Base-by-base conservation (phyloP, 2,329 filamentous ascomycete genomes). In the Paraphoma sp. region DNA sequence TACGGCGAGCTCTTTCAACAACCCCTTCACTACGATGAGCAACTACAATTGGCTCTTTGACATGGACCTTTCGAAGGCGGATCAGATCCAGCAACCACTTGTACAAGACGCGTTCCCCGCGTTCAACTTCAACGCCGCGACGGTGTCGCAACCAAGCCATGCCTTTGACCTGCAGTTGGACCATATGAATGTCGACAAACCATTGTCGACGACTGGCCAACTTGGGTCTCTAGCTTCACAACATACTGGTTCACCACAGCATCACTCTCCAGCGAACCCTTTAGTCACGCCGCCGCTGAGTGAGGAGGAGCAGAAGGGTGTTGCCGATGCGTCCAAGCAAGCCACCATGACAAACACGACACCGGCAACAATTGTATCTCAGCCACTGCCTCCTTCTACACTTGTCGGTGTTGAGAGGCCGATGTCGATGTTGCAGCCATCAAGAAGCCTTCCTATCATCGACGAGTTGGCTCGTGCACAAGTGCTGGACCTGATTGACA, bases 1-100 rank as follows among this genome's bases (percentile, higher is more conserved):
- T 65, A 88, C 86, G 49, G 85, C 86, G 30, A 86, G 82, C 64
- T 87, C 85, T 0, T 88, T 88, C 68, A 88, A 88, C 52, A 86
- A 87, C 75, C 86, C 86, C 5, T 88, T 86, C 69, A 87, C 86
- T 2, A 87, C 86, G 1, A 84, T 85, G 56, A 79, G 80, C 59
- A 86, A 88, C 53, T 88, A 88, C 65, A 86, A 84, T 54, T 88
- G 86, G 85, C 68, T 88, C 2, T 88, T 88, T 63, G 82, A 85
- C 44, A 70, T 83, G 53, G 77, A 80, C 51, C 66, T 74, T 33
- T 64, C 66, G 6, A 55, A 59, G 28, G 51, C 59, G 12, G 61
- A 57, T 18, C 57, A 59, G 41, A 48, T 58, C 28, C 69, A 65
- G 38, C 53, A 70, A 47, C 31, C 57, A 4, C 18, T 67, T 7